Percentiles rank a stretch among this genome's conserved stretches.
These are phyloP conservation scores for Mycena vulgaris DNA, from an alignment of 768 basidiomycete species.

Conservation along the genomic window DNA sequence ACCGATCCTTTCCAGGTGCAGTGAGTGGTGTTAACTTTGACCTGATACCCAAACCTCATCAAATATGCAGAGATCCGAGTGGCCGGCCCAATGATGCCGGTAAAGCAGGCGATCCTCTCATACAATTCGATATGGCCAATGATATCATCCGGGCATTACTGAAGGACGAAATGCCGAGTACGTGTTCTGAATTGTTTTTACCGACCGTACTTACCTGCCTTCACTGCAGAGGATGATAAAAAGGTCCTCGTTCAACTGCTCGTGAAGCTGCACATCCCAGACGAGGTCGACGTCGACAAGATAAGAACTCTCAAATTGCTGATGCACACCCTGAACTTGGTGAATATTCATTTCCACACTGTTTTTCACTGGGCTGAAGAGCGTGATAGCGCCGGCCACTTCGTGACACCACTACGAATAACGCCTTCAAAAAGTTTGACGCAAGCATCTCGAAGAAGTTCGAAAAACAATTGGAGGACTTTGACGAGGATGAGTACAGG, in stretches of 20 bases:
- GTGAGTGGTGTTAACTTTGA: slow-evolving; percentile 46
- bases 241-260: slow-evolving; percentile 78
- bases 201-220: slow-evolving; percentile 39
- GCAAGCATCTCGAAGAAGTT: slow-evolving; percentile 77
- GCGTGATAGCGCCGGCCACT: slow-evolving; percentile 56
- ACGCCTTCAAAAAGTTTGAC: slow-evolving; percentile 83
- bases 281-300: slow-evolving; percentile 77
- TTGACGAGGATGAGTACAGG: slow-evolving; percentile 80
- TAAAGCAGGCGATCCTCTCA: slow-evolving; percentile 44
- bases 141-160: slow-evolving; percentile 59
- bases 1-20: slow-evolving; percentile 77
- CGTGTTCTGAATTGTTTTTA: slow-evolving; percentile 43
- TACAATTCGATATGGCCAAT: slow-evolving; percentile 68
- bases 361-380: slow-evolving; percentile 9
- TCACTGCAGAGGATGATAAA: slow-evolving; percentile 72
- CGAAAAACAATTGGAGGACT: slow-evolving; percentile 76
- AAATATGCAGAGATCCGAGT: slow-evolving; percentile 36
- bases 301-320: slow-evolving; percentile 75
- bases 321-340: slow-evolving; percentile 70
- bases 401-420: slow-evolving; percentile 72
- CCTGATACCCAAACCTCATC: neutral
- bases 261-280: slow-evolving; percentile 77
- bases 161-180: slow-evolving; percentile 66
- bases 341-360: slow-evolving; percentile 49
- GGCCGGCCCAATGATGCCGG: slow-evolving; percentile 43